Conservation (phyloP, 75 land plant species). For the Adiantum capillusveneris region DNA sequence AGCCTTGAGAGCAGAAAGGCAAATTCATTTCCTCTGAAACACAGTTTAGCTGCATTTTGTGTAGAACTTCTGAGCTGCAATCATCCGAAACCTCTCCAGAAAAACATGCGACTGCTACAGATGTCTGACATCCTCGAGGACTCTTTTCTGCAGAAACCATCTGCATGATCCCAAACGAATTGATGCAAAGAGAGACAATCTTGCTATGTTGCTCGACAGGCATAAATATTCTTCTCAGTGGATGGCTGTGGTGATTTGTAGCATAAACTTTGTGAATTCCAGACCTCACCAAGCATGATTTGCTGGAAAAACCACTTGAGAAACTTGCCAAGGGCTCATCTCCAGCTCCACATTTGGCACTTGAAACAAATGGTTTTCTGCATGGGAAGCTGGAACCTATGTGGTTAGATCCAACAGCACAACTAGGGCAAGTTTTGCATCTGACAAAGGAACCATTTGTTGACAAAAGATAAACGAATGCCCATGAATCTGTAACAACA, state of each 20-base stretch:
- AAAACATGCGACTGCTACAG: conserved; percentile 34
- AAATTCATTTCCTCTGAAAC: conserved; percentile 34
- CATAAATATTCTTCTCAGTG: conserved; percentile 53
- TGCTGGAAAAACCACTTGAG: conserved; percentile 20
- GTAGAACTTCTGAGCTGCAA: not conserved
- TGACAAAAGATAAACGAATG: conserved; percentile 47
- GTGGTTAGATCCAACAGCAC: conserved; percentile 1
- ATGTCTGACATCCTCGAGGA: conserved; percentile 20
- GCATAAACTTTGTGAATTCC: not conserved
- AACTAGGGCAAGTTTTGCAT: conserved; percentile 10
- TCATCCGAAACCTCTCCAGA: conserved; percentile 33
- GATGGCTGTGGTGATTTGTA: conserved; percentile 8
- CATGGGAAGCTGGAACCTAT: not conserved
- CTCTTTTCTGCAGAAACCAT: conserved; percentile 9
- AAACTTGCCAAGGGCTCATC: not conserved
- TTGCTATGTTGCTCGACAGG: conserved; percentile 21
- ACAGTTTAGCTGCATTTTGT: conserved; percentile 11
- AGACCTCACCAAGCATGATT: conserved; percentile 1
- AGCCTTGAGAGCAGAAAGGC: conserved; percentile 57
- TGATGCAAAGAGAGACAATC: conserved; percentile 35
- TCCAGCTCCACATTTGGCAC: not conserved
- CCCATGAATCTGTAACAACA: conserved; percentile 53
- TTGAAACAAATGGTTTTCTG: too few species aligned
- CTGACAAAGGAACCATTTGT: not conserved
- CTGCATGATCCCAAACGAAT: conserved; percentile 62